These are phyloP conservation scores for Dactylonectria estremocensis DNA, from an alignment of 2,329 filamentous ascomycete species.

Conservation along the genomic window DNA sequence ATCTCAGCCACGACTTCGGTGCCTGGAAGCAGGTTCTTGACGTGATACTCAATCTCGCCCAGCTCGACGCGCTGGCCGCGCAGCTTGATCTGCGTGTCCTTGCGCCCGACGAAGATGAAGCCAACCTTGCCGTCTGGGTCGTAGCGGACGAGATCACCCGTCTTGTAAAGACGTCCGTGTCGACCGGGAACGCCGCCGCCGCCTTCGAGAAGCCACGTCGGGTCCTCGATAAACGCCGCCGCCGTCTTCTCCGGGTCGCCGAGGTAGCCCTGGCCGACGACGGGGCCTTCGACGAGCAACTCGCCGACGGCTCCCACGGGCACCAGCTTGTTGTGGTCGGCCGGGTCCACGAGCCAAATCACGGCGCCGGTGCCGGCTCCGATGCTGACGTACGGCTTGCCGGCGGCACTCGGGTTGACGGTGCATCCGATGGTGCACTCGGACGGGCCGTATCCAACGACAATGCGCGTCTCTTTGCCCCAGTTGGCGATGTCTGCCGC, in stretches of 20 bases:
- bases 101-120: slow-evolving; percentile 73
- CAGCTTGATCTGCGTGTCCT: slow-evolving; percentile 79
- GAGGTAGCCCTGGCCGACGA: slow-evolving; percentile 75
- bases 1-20: slow-evolving; percentile 65
- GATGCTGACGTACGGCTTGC: slow-evolving; percentile 59
- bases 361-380: slow-evolving; percentile 64
- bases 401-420: slow-evolving; percentile 58
- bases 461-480: slow-evolving; percentile 62
- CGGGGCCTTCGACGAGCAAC: slow-evolving; percentile 70
- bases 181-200: slow-evolving; percentile 54
- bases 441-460: slow-evolving; percentile 69
- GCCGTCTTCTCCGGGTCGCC: slow-evolving; percentile 71
- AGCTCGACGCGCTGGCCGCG: slow-evolving; percentile 77
- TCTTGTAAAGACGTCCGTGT: slow-evolving; percentile 68
- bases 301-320: slow-evolving; percentile 67
- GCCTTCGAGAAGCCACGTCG: slow-evolving; percentile 65
- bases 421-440: slow-evolving; percentile 69
- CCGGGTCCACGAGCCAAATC: slow-evolving; percentile 67
- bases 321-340: slow-evolving; percentile 62
- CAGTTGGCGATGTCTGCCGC: slow-evolving; percentile 64
- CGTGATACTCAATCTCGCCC: slow-evolving; percentile 67
- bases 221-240: slow-evolving; percentile 70
- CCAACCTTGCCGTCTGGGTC: slow-evolving; percentile 67
- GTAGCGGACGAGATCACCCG: slow-evolving; percentile 72
- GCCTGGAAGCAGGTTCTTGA: slow-evolving; percentile 56